Percentiles rank a stretch among this genome's conserved stretches.
These are phyloP conservation scores for Paramecium sexaurelia DNA, from an alignment of 73 alveolate species.

Conservation along the genomic window DNA sequence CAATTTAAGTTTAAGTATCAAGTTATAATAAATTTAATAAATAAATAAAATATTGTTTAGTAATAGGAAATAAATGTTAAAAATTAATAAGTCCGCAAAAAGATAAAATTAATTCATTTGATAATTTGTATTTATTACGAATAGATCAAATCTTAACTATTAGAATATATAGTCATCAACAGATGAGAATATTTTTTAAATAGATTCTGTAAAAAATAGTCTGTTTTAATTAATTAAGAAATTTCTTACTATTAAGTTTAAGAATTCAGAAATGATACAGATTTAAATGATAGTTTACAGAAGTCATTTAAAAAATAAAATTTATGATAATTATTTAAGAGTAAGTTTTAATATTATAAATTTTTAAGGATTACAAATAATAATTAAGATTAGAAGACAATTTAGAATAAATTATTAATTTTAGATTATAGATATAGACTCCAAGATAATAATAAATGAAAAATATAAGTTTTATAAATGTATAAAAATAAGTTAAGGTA, in stretches of 20 bases:
- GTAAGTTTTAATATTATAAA: background rate
- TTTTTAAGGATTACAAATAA: background rate
- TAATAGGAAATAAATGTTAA: background rate
- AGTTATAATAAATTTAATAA: background rate
- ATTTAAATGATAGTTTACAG: background rate
- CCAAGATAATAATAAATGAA: background rate
- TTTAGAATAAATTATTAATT: background rate
- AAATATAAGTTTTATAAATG: constrained; percentile 8
- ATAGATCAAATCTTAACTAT: background rate
- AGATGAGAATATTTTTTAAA: background rate
- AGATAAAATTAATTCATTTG: background rate
- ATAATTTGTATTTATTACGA: background rate
- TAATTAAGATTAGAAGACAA: background rate
- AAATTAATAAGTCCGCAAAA: background rate
- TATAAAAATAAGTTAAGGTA: constrained; percentile 11
- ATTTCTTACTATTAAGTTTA: background rate
- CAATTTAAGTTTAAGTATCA: background rate
- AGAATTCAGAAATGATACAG: background rate
- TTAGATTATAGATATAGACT: background rate
- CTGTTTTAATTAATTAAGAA: background rate
- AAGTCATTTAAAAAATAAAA: background rate
- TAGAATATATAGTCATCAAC: background rate
- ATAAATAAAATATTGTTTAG: background rate
- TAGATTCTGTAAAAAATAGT: background rate
- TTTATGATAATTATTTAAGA: background rate